Evolutionary conservation across 176 grass and related monocot species (phyloP), one percentile per base, ranked within the genome.

Genomic region (Eleusine indica): DNA sequence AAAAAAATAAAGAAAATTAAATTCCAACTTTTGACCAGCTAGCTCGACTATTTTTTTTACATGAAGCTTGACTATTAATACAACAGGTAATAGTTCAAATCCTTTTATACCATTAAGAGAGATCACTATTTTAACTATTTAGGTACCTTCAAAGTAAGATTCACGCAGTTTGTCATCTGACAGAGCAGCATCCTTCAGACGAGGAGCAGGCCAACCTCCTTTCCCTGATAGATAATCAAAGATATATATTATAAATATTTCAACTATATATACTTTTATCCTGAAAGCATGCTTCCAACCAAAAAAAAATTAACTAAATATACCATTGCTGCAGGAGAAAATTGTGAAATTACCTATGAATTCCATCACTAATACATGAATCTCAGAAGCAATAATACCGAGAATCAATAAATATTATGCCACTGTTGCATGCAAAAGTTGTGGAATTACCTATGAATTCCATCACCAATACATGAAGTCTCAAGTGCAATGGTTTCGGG

Each of bases 391-490:
- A 44, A 44, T 44, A 44, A 10, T 47, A 47, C 8, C 44, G 8
- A 10, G 8, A 47, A 47, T 47, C 44, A 47, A 47, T 2, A 47
- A 10, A 10, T 11, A 43, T 30, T 25, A 71, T 72, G 54, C 14
- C 68, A 74, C 47, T 73, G 19, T 44, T 71, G 54, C 12, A 57
- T 3, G 4, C 42, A 7, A 78, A 69, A 82, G 30, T 39, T 57
- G 38, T 62, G 10, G 57, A 25, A 35, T 70, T 82, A 98, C 93
- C 96, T 70, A 98, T 95, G 84, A 98, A 98, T 70, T 98, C 96
- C 96, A 98, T 95, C 87, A 90, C 93, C 68, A 98, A 76, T 83
- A 98, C 86, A 95, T 98, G 96, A 89, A 94, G 89, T 81, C 89
- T 95, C 68, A 98, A 80, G 68, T 89, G 91, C 44, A 90, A 76